Evolutionary conservation across 1,284 basidiomycete genomes (phyloP), one percentile per base, ranked within the genome.

Genomic region (Rhodotorula sp.): DNA sequence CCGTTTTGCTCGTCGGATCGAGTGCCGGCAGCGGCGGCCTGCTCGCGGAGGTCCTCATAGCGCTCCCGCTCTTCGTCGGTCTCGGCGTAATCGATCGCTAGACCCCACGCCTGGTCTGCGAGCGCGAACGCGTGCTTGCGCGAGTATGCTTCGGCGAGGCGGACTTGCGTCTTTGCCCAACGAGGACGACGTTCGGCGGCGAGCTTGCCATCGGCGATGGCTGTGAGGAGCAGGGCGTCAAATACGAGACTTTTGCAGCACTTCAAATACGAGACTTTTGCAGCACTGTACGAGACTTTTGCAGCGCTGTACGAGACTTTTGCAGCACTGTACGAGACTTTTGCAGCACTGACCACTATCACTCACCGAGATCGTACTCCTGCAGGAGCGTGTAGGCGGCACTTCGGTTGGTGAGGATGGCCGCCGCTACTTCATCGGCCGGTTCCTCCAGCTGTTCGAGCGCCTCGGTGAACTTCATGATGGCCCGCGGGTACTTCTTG

Each of bases 91-190:
- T 48, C 26, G 58, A 46, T 26, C 15, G 58, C 58, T 20, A 23
- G 4, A n/a, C 14, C 56, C n/a, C 29, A 49, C 21, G 31, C n/a
- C 15, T 20, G n/a, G 18, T 31, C n/a, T 10, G 56, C 34, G 23
- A 20, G 16, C 12, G 20, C 29, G 20, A 39, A 59, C 23, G 49
- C 34, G 49, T 65, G 60, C 29, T 51, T 29, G 15, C 66, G 34
- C 1, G 47, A 20, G 20, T 61, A 34, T 31, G 58, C 64, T 16
- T 62, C 65, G 51, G 59, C 60, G 20, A 57, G 46, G 14, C 65
- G 58, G 2, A 52, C 59, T 14, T 48, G 52, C 39, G 58, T 52
- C 43, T 67, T 62, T 16, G 14, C 23, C 59, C 52, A 62, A 1
- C 16, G 43, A 6, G 60, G 65, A 4, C 59, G 46, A 14, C 26